Percentiles rank a stretch among this genome's conserved stretches.
These are phyloP conservation scores for Boletellus sp. DNA, from an alignment of 768 basidiomycete genomes.

Conservation along the genomic window DNA sequence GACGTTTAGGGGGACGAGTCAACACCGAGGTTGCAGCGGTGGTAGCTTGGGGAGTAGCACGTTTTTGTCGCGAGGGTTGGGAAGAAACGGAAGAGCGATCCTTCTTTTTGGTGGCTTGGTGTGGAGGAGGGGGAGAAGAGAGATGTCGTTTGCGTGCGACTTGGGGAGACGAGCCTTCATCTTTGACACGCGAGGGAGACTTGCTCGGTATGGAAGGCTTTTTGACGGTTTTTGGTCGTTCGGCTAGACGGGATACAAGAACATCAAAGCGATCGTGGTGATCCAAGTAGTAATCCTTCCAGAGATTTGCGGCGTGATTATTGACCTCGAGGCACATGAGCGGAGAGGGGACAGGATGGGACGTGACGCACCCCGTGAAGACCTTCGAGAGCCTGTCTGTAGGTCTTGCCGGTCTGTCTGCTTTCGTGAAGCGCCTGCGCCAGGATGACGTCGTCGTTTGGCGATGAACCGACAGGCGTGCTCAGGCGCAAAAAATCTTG, in stretches of 20 bases:
- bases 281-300: slow-evolving; percentile 81
- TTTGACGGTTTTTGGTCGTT: slow-evolving; percentile 29
- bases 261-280: slow-evolving; percentile 58
- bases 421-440: slow-evolving; percentile 43
- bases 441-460: slow-evolving; percentile 57
- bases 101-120: slow-evolving; percentile 24
- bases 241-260: slow-evolving; percentile 23
- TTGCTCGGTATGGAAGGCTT: slow-evolving; percentile 24
- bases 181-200: slow-evolving; percentile 6
- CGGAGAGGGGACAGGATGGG: not conserved
- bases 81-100: slow-evolving; percentile 21
- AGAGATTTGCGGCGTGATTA: slow-evolving; percentile 52
- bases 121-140: slow-evolving; percentile 21
- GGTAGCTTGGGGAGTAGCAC: slow-evolving; percentile 15
- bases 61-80: slow-evolving; percentile 26
- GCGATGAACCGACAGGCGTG: slow-evolving; percentile 45
- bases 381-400: slow-evolving; percentile 63
- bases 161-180: slow-evolving; percentile 17
- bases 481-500: slow-evolving; percentile 55
- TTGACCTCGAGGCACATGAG: slow-evolving; percentile 33
- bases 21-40: slow-evolving; percentile 20
- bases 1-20: slow-evolving; percentile 28
- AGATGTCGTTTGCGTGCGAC: slow-evolving; percentile 37
- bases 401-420: slow-evolving; percentile 42
- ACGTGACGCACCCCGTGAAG: slow-evolving; percentile 55